Percentiles rank a stretch among this genome's conserved stretches.
Conservation (phyloP, 2,329 filamentous ascomycete genomes). For the Claviceps monticola region DNA sequence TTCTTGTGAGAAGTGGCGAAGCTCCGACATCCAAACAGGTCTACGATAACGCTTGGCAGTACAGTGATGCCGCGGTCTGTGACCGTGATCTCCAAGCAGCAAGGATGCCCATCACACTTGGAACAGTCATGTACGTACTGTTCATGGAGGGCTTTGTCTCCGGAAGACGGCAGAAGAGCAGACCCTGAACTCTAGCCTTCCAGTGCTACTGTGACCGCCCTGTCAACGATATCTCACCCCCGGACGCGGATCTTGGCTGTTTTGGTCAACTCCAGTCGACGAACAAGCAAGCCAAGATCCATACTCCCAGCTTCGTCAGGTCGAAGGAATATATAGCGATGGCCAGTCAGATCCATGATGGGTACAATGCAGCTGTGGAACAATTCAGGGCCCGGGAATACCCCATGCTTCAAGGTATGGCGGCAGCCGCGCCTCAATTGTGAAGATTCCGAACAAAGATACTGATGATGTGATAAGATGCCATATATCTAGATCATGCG, state of each 20-base stretch:
- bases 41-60: background rate
- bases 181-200: background rate
- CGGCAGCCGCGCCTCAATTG: background rate
- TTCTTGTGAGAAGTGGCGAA: slow-evolving; percentile 16
- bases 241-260: background rate
- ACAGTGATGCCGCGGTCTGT: background rate
- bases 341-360: background rate
- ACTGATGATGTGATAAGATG: slow-evolving; percentile 31
- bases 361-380: slow-evolving; percentile 48
- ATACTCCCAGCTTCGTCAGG: too few species aligned
- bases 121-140: background rate
- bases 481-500: slow-evolving; percentile 82
- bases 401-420: slow-evolving; percentile 53
- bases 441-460: background rate
- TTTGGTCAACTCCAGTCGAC: background rate
- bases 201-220: background rate
- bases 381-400: slow-evolving; percentile 45
- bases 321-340: background rate
- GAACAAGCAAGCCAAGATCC: too few species aligned
- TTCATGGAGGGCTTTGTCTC: background rate
- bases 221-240: background rate
- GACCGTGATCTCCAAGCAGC: background rate
- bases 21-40: slow-evolving; percentile 2
- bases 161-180: background rate
- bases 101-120: background rate